Evolutionary conservation across 768 basidiomycete genomes (phyloP).

Genomic region (Chalciporus sphaerocephalus): DNA sequence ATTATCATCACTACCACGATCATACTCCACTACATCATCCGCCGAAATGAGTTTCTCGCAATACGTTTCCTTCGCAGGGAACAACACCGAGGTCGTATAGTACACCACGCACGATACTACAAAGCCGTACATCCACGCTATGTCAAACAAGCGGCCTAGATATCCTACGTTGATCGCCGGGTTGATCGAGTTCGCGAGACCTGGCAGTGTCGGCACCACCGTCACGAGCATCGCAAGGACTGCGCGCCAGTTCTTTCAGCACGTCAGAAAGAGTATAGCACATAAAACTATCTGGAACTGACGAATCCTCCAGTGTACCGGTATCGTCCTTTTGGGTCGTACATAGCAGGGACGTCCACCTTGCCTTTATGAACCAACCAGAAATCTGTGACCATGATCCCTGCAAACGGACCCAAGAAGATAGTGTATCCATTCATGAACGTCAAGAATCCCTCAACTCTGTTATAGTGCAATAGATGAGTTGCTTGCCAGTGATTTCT

Average conservation of each 20-base stretch:
- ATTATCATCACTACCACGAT: not conserved
- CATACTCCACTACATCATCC: slow-evolving; percentile 15
- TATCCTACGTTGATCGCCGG: slow-evolving; percentile 59
- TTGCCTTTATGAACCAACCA: slow-evolving; percentile 71
- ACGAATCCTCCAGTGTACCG: slow-evolving; percentile 73
- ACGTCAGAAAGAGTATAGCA: slow-evolving; percentile 1
- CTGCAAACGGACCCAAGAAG: slow-evolving; percentile 82
- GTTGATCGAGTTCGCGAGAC: slow-evolving; percentile 73
- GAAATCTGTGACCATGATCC: slow-evolving; percentile 65
- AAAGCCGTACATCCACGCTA: slow-evolving; percentile 71
- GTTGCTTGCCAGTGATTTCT: not conserved
- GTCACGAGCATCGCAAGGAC: slow-evolving; percentile 60
- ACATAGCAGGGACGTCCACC: slow-evolving; percentile 83
- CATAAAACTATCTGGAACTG: slow-evolving; percentile 9
- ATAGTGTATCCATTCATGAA: slow-evolving; percentile 86
- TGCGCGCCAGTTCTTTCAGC: slow-evolving; percentile 74
- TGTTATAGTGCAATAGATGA: slow-evolving; percentile 5
- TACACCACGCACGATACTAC: slow-evolving; percentile 27
- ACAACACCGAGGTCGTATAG: slow-evolving; percentile 27
- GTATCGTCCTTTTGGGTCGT: slow-evolving; percentile 74
- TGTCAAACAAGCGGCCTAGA: slow-evolving; percentile 54
- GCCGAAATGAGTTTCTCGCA: slow-evolving; percentile 28
- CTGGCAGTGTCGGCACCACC: slow-evolving; percentile 70
- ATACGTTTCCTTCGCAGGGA: slow-evolving; percentile 29
- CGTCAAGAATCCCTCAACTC: slow-evolving; percentile 61